Evolutionary conservation across 176 grass and related monocot species (phyloP).

Genomic region (Bonia amplexicaulis): DNA sequence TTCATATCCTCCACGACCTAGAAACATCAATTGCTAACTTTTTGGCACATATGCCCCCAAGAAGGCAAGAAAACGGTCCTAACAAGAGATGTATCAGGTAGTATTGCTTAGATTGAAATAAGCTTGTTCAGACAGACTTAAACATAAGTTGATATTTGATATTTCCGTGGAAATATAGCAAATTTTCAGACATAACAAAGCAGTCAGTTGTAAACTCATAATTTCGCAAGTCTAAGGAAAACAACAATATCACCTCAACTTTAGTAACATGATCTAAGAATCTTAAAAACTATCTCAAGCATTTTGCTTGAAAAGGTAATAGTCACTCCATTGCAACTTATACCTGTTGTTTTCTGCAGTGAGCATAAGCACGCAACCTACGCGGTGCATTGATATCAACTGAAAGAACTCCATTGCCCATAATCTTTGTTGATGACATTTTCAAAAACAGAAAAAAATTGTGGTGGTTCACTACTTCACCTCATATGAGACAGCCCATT

Average conservation of each 20-base stretch:
- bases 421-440: background rate
- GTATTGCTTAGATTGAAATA: too few relatives aligned
- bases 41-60: too few relatives aligned
- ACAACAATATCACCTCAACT: background rate
- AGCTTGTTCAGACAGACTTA: conserved; percentile 4
- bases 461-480: conserved; percentile 25
- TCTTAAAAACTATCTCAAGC: background rate
- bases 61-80: too few relatives aligned
- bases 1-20: too few relatives aligned
- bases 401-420: conserved; percentile 78
- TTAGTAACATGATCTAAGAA: background rate
- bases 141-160: background rate
- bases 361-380: conserved; percentile 58
- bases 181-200: background rate
- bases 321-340: background rate
- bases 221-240: background rate
- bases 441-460: background rate
- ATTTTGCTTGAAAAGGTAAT: background rate
- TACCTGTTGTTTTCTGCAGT: conserved; percentile 58
- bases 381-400: conserved; percentile 48
- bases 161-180: background rate
- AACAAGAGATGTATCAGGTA: too few relatives aligned
- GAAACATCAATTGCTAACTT: too few relatives aligned
- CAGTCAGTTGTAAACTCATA: background rate
- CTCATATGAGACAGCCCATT: conserved; percentile 75